phyloP scores from a whole-genome alignment of 805 yeast genomes.

The Kazachstania martiniae region DNA sequence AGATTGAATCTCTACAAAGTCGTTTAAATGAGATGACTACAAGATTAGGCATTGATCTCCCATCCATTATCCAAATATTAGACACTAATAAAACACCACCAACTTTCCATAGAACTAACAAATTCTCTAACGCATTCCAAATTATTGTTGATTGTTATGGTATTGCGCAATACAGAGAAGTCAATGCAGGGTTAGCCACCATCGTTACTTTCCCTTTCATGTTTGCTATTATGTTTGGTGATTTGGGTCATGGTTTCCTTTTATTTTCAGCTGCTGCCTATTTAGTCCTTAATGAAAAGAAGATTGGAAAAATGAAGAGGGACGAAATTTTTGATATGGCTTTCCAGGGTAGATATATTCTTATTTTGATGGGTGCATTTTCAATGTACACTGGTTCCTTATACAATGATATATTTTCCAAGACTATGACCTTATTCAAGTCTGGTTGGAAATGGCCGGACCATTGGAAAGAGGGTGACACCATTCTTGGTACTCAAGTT shows the following conservation, averaged over 20 bases:
- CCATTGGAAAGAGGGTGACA: conserved; percentile 39
- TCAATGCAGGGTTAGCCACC: conserved; percentile 66
- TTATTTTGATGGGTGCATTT: conserved; percentile 58
- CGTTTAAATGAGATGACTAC: conserved; percentile 33
- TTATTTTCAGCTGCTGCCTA: conserved; percentile 44
- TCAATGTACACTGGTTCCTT: conserved; percentile 67
- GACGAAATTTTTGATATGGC: conserved; percentile 77
- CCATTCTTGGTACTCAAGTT: conserved; percentile 36
- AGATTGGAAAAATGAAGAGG: conserved; percentile 43
- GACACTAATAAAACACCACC: conserved; percentile 61
- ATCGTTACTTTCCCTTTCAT: conserved; percentile 69
- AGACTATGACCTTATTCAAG: conserved; percentile 53
- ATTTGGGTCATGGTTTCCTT: conserved; percentile 66
- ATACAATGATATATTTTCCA: conserved; percentile 64
- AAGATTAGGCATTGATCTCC: conserved; percentile 23
- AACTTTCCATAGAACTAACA: conserved; percentile 59
- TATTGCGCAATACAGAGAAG: conserved; percentile 63
- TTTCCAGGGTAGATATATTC: conserved; percentile 56
- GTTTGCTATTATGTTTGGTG: conserved; percentile 82
- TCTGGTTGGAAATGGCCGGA: conserved; percentile 64
- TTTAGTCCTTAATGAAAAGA: conserved; percentile 45
- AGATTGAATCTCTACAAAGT: conserved; percentile 35
- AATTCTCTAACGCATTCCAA: conserved; percentile 61
- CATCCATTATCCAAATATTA: conserved; percentile 46
- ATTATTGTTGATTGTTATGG: conserved; percentile 70